Evolutionary conservation across 805 yeast species (phyloP), one percentile per base, ranked within the genome.

Genomic region (Scheffersomyces ergatensis): DNA sequence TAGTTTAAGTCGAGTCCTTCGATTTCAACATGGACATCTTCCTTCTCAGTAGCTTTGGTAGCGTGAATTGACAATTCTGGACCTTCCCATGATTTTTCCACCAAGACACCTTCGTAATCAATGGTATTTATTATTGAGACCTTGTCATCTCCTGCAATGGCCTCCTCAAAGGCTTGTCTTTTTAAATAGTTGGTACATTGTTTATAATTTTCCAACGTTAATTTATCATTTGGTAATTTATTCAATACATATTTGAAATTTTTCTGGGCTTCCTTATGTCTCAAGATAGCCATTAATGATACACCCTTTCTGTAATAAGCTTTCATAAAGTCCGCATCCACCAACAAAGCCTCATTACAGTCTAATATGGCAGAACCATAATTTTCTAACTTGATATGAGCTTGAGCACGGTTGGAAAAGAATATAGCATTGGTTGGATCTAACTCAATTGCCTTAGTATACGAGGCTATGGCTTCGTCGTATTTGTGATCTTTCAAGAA

Each of bases 261-360:
- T 32, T 58, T 69, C 46, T 79, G 76, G 0, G 97, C 90, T 43
- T 80, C 83, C 54, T 80, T 80, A 57, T 89, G 84, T 47, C 86
- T 77, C 49, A 89, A 62, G 35, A 89, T 74, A 8, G 95, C 95
- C 60, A 82, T 77, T 46, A 81, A 62, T 0, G 97, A 84, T 11
- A 85, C 78, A 0, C 97, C 97, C 49, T 95, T 76, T 49, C 99
- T 76, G 58, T 88, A 93, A 58, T 87, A 85, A 0, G 89, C 89
- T 62, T 92, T 92, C 26, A 82, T 64, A 54, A 87, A 85, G 15
- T 66, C 57, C 1, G 82, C 75, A 56, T 92, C 89, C 8, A 83
- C 54, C 36, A 72, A 76, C 33, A 93, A 72, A 1, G 97, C 87
- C 33, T 67, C 64, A 25, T 82, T 77, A 51, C 95, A 82, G 59